A percentile compares a stretch with the other conserved stretches of the same genome.
Evolutionary conservation across 1,284 basidiomycete species (phyloP).

Genomic region (Quambalaria eucalypti): DNA sequence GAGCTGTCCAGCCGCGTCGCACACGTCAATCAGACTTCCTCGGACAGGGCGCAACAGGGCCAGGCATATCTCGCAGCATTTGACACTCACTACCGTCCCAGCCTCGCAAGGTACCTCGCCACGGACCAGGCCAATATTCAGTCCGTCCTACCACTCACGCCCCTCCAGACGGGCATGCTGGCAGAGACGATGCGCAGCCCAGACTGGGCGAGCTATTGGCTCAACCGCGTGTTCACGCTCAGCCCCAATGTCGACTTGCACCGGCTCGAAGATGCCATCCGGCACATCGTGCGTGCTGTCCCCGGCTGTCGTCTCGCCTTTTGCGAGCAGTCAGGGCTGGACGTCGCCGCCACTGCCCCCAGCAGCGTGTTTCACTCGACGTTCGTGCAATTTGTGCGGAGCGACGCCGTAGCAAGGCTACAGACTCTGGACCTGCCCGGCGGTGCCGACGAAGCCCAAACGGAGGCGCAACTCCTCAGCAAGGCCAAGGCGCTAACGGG

Average conservation of each 20-base stretch:
- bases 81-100: conserved; percentile 12
- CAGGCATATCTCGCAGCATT: conserved; percentile 4
- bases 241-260: too few species aligned
- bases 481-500: not conserved
- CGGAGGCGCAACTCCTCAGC: conserved; percentile 12
- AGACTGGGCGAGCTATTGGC: conserved; percentile 21
- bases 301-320: not conserved
- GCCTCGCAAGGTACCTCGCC: conserved; percentile 1
- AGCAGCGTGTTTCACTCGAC: too few species aligned
- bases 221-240: conserved; percentile 19
- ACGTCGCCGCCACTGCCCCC: too few species aligned
- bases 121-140: not conserved
- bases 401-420: not conserved
- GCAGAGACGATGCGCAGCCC: conserved; percentile 29
- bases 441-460: not conserved
- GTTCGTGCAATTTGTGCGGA: not conserved
- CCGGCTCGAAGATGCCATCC: too few species aligned
- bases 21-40: not conserved
- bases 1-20: not conserved
- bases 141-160: conserved; percentile 23
- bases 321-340: too few species aligned
- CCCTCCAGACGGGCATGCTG: conserved; percentile 41
- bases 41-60: not conserved
- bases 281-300: too few species aligned
- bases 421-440: not conserved